phyloP scores from a whole-genome alignment of 768 basidiomycete genomes.

The Rubroboletus pulcherrimus region DNA sequence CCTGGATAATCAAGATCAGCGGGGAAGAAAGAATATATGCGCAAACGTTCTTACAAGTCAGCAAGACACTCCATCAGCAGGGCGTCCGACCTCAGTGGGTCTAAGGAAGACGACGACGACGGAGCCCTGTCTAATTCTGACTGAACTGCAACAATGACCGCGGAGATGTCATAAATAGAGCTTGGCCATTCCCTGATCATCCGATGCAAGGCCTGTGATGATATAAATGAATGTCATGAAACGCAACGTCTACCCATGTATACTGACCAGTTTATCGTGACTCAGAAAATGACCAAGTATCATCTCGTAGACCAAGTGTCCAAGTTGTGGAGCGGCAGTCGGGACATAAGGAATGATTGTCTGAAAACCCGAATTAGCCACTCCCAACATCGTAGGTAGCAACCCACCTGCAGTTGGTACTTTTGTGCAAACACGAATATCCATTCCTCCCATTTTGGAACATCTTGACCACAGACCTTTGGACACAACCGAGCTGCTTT shows the following conservation, averaged over 20 bases:
- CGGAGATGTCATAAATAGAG: conserved; percentile 83
- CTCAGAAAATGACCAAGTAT: conserved; percentile 82
- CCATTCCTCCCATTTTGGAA: conserved; percentile 92
- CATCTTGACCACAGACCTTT: conserved; percentile 78
- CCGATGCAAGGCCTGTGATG: conserved; percentile 59
- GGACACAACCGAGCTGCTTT: conserved; percentile 83
- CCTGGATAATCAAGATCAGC: conserved; percentile 37
- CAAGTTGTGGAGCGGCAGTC: conserved; percentile 73
- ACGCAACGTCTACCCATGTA: not conserved
- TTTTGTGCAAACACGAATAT: conserved; percentile 87
- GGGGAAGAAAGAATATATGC: not conserved
- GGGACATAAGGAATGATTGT: conserved; percentile 88
- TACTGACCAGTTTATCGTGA: conserved; percentile 66
- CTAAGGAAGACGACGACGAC: conserved; percentile 46
- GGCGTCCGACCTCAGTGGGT: conserved; percentile 43
- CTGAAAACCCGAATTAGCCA: conserved; percentile 36
- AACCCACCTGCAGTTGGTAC: conserved; percentile 67
- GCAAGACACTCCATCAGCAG: conserved; percentile 93
- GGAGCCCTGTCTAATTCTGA: conserved; percentile 68
- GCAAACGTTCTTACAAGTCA: conserved; percentile 59
- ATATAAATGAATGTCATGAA: not conserved
- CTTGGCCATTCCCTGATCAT: conserved; percentile 88
- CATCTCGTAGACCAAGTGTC: conserved; percentile 91
- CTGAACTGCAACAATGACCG: conserved; percentile 86
- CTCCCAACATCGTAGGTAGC: not conserved